Evolutionary conservation across 768 basidiomycete genomes (phyloP), one percentile per base, ranked within the genome.

Genomic region (Suillus alpinus): DNA sequence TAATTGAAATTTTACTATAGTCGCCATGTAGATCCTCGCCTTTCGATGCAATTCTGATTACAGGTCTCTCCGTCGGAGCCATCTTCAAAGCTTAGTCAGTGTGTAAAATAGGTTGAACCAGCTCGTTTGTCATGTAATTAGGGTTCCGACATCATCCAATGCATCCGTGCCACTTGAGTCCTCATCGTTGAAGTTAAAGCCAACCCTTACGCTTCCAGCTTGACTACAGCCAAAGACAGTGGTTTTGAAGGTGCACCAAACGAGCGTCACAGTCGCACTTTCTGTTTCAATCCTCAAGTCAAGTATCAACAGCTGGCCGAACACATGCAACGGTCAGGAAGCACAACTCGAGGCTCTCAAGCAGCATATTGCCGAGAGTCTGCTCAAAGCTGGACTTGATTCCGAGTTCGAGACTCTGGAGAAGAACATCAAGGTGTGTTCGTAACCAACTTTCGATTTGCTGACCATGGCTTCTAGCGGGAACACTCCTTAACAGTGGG

Each of bases 281-380:
- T 99, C 75, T 82, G 88, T 60, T 98, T 98, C 75, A 94, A 92
- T 69, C 83, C 87, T 58, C 95, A 95, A 74, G 97, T 96, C 61
- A 95, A 95, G 71, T 98, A 95, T 63, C 81, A 91, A 39, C 83
- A 86, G 14, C 75, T 89, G 36, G 89, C 80, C 3, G 87, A 88
- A 63, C 86, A 91, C 65, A 78, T 88, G 73, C 77, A 4, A 32
- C 32, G 32, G 88, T 44, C 86, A 87, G 64, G 88, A 94, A 37
- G 79, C 77, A 29, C 89, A 95, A 73, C 79, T 99, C 63, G 96
- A 98, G 68, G 94, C 83, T 3, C 80, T 98, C 47, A 96, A 97
- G 74, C 86, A 91, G 71, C 82, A 94, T 57, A 98, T 98, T 67
- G 93, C 92, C 20, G 94, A 95, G 73, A 89, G 88, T 65, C 91